A percentile compares a stretch with the other conserved stretches of the same genome.
phyloP scores from a whole-genome alignment of 2,329 filamentous ascomycete species.

The Cytospora piceicola region DNA sequence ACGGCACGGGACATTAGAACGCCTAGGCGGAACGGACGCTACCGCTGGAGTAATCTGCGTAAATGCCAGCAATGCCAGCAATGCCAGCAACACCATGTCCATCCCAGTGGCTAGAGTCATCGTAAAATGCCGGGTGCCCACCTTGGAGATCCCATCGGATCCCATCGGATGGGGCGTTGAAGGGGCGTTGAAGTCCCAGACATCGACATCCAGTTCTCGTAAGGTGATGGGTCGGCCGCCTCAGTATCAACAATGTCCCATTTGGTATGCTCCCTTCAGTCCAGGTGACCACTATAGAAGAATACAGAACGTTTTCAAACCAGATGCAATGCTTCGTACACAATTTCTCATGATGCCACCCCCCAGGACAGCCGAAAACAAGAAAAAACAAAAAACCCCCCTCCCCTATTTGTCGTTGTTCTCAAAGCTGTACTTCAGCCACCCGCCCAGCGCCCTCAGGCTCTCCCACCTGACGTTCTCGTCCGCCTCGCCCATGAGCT shows the following conservation, averaged over 20 bases:
- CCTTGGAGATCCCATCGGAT: no score
- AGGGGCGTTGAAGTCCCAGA: background rate
- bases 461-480: constrained; percentile 93
- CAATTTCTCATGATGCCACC: constrained; percentile 23
- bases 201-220: background rate
- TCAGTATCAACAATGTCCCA: background rate
- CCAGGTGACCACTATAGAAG: background rate
- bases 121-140: background rate
- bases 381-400: background rate
- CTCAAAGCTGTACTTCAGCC: constrained; percentile 68
- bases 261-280: background rate
- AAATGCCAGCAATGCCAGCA: background rate
- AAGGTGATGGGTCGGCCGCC: background rate
- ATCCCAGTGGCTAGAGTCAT: background rate
- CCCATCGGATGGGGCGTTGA: no score
- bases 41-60: no score
- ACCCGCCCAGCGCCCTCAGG: constrained; percentile 74
- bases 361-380: background rate
- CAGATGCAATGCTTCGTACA: constrained; percentile 30
- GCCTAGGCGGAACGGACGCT: no score
- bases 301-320: constrained; percentile 1
- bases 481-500: constrained; percentile 87
- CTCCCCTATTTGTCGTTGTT: constrained; percentile 34
- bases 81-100: background rate
- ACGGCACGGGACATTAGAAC: no score